phyloP scores from a whole-genome alignment of 768 basidiomycete genomes.

The Plicaturopsis crispa region DNA sequence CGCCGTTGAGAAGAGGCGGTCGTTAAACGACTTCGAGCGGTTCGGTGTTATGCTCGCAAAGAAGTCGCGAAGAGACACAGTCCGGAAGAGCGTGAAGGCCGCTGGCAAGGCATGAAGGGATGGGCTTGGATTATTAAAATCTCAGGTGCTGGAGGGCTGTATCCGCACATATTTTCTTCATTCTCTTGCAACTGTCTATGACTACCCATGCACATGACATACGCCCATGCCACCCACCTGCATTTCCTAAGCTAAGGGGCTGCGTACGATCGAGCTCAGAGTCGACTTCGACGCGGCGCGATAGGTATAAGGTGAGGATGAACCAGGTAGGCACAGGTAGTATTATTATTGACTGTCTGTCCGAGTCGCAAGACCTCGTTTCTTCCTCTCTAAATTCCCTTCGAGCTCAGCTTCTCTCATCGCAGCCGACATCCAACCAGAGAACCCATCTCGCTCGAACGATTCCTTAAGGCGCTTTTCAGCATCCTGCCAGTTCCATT shows the following conservation, averaged over 20 bases:
- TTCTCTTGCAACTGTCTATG: constrained; percentile 14
- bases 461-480: constrained; percentile 46
- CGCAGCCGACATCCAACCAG: constrained; percentile 46
- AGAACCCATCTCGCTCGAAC: constrained; percentile 52
- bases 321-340: too few relatives aligned
- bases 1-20: constrained; percentile 64
- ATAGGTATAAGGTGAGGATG: too few relatives aligned
- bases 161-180: constrained; percentile 6
- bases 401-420: constrained; percentile 54
- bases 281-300: too few relatives aligned
- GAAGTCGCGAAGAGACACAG: constrained; percentile 76
- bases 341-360: too few relatives aligned
- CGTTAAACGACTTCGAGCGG: constrained; percentile 84
- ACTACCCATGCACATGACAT: constrained; percentile 15
- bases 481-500: constrained; percentile 48
- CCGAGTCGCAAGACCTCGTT: too few relatives aligned
- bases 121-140: constrained; percentile 1
- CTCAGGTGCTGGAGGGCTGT: constrained; percentile 5
- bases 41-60: constrained; percentile 86
- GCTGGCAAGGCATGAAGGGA: constrained; percentile 35
- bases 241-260: too few relatives aligned
- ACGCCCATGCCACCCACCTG: too few relatives aligned
- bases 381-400: too few relatives aligned
- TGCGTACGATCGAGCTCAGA: too few relatives aligned
- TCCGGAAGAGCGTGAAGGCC: constrained; percentile 64